A percentile compares a stretch with the other conserved stretches of the same genome.
phyloP scores from a whole-genome alignment of 2,329 filamentous ascomycete species.

The Emergomyces orientalis region DNA sequence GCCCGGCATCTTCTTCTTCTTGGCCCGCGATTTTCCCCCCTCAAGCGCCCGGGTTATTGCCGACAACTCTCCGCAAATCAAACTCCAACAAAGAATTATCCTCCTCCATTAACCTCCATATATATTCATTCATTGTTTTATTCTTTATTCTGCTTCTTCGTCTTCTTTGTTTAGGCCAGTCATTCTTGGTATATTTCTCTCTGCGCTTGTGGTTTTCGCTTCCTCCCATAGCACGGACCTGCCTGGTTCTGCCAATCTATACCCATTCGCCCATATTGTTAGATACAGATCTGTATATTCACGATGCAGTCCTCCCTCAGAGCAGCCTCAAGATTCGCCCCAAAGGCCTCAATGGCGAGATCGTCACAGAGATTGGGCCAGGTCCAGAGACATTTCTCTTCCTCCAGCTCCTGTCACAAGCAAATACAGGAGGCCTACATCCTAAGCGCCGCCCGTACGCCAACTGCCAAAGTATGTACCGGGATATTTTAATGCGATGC shows the following conservation, averaged over 20 bases:
- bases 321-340: constrained; percentile 21
- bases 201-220: background rate
- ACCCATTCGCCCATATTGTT: too few species aligned
- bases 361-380: constrained; percentile 38
- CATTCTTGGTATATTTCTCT: background rate
- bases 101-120: background rate
- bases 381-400: constrained; percentile 45
- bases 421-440: constrained; percentile 92
- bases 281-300: background rate
- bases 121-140: background rate
- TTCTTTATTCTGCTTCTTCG: background rate
- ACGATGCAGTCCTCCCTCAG: constrained; percentile 20
- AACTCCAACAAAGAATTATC: background rate
- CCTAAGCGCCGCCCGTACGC: constrained; percentile 77
- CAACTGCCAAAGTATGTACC: constrained; percentile 65
- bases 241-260: too few species aligned
- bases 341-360: constrained; percentile 17
- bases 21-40: background rate
- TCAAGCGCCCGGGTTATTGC: background rate
- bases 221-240: too few species aligned
- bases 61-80: background rate
- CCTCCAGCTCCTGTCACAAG: constrained; percentile 41
- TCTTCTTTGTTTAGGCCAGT: too few species aligned
- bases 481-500: background rate
- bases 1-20: too few species aligned